Percentiles rank a stretch among this genome's conserved stretches.
phyloP scores from a whole-genome alignment of 2,329 filamentous ascomycete genomes.

The Xylariomycetidae sp. region DNA sequence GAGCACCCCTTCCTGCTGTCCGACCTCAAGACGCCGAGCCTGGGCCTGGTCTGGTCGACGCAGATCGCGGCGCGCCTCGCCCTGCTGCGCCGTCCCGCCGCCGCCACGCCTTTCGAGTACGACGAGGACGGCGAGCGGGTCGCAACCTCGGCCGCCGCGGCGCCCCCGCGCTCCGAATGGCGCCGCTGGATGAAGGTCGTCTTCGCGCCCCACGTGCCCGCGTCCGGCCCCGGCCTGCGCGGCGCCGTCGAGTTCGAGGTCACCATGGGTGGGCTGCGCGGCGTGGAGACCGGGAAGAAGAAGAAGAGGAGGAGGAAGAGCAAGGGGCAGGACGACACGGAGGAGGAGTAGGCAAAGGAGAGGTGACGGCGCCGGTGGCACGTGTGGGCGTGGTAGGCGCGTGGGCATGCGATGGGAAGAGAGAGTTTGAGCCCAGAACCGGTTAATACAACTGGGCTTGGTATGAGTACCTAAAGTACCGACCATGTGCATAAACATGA shows the following conservation, averaged over 20 bases:
- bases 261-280: constrained; percentile 55
- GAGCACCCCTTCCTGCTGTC: constrained; percentile 34
- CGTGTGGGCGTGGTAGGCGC: too few relatives aligned
- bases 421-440: too few relatives aligned
- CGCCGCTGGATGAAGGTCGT: constrained; percentile 80
- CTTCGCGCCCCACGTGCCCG: constrained; percentile 70
- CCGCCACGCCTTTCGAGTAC: constrained; percentile 17
- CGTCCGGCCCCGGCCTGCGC: constrained; percentile 40
- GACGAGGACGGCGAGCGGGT: constrained; percentile 37
- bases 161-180: constrained; percentile 50
- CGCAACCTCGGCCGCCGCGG: too few relatives aligned
- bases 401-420: too few relatives aligned
- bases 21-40: constrained; percentile 70
- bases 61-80: constrained; percentile 81
- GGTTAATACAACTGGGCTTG: too few relatives aligned
- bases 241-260: constrained; percentile 69
- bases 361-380: too few relatives aligned
- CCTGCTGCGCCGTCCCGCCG: constrained; percentile 61
- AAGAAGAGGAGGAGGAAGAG: constrained; percentile 9
- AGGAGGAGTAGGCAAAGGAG: not conserved
- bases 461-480: too few relatives aligned
- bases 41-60: constrained; percentile 87
- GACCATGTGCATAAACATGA: too few relatives aligned
- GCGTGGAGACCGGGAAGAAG: constrained; percentile 20
- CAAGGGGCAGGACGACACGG: not conserved